Percentiles rank a stretch among this genome's conserved stretches.
Evolutionary conservation across 805 yeast genomes (phyloP).

Genomic region (Isabelozyma rhagii): DNA sequence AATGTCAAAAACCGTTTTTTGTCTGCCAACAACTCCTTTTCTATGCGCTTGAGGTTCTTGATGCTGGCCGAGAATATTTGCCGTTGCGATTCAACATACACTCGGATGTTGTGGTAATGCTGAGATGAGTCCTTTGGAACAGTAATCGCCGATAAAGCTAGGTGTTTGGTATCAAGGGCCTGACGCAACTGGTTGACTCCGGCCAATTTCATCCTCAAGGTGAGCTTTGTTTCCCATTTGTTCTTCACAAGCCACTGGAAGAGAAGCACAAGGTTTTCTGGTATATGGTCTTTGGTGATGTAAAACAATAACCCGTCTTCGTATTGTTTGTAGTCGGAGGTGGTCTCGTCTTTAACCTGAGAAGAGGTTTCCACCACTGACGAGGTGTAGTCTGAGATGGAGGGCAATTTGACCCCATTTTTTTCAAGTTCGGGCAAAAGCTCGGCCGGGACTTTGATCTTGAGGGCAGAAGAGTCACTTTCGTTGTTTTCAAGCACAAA

Average conservation of each 20-base stretch:
- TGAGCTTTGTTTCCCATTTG: conserved; percentile 43
- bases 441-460: conserved; percentile 49
- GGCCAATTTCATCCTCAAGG: conserved; percentile 56
- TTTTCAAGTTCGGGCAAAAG: conserved; percentile 26
- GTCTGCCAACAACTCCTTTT: conserved; percentile 42
- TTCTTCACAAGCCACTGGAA: conserved; percentile 54
- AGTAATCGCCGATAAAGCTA: conserved; percentile 27
- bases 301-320: conserved; percentile 39
- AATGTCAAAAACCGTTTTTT: conserved; percentile 50
- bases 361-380: conserved; percentile 19
- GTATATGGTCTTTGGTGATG: conserved; percentile 31
- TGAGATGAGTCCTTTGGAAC: conserved; percentile 13
- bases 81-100: conserved; percentile 50
- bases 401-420: conserved; percentile 38
- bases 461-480: conserved; percentile 57
- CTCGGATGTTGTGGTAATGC: conserved; percentile 27
- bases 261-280: conserved; percentile 45
- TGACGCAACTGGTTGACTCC: conserved; percentile 54
- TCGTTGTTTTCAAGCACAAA: conserved; percentile 58
- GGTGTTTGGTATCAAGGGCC: conserved; percentile 51
- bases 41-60: conserved; percentile 44
- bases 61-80: conserved; percentile 41
- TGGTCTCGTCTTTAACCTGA: conserved; percentile 1
- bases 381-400: conserved; percentile 35
- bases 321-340: conserved; percentile 10